phyloP scores from a whole-genome alignment of 768 basidiomycete species.

The Dendrothele bispora region DNA sequence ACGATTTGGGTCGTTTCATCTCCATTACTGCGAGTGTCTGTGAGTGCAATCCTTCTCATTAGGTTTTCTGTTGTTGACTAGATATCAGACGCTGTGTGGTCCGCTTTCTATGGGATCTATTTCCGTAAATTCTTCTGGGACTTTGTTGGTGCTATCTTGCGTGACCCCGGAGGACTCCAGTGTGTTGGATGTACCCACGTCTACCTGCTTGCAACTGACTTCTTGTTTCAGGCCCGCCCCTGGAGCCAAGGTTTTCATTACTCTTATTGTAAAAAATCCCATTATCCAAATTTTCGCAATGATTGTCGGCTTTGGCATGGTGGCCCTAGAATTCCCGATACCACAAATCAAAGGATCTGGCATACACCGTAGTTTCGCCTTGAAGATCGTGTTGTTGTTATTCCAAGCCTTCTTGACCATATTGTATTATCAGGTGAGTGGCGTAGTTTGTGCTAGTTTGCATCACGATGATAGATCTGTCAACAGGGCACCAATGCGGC shows the following conservation, averaged over 20 bases:
- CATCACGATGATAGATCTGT: conserved; percentile 1
- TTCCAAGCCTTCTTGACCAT: conserved; percentile 63
- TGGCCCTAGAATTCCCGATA: conserved; percentile 74
- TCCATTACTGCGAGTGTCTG: conserved; percentile 71
- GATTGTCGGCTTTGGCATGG: conserved; percentile 53
- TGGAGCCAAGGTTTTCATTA: conserved; percentile 61
- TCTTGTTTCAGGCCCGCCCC: conserved; percentile 51
- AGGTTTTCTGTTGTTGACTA: neutral
- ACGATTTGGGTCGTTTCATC: conserved; percentile 70
- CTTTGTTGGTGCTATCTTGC: conserved; percentile 79
- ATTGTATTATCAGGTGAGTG: conserved; percentile 76
- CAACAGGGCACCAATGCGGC: conserved; percentile 82
- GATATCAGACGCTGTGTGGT: conserved; percentile 73
- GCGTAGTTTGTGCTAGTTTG: neutral
- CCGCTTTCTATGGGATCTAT: conserved; percentile 74
- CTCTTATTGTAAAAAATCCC: conserved; percentile 75
- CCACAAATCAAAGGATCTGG: conserved; percentile 53
- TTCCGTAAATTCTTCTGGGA: conserved; percentile 98
- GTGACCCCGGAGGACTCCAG: conserved; percentile 80
- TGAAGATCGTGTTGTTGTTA: conserved; percentile 62
- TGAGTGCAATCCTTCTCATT: conserved; percentile 43
- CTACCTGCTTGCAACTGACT: neutral
- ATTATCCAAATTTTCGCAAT: conserved; percentile 72
- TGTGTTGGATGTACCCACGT: conserved; percentile 35
- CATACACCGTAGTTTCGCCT: conserved; percentile 63